A percentile compares a stretch with the other conserved stretches of the same genome.
Evolutionary conservation across 2,329 filamentous ascomycete genomes (phyloP).

Genomic region (Cladosporium sp.): DNA sequence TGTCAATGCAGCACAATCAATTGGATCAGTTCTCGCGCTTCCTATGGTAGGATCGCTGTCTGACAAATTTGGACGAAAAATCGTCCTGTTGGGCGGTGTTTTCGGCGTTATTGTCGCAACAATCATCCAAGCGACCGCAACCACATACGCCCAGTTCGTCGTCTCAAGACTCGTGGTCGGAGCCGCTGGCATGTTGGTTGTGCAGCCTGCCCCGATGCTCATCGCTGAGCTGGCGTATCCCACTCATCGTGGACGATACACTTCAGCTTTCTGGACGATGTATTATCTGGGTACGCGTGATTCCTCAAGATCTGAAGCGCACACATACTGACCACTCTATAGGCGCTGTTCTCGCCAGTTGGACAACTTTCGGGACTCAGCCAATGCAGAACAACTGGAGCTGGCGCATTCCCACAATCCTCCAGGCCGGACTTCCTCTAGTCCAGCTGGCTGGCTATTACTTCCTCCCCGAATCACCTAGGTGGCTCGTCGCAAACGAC

Average conservation of each 20-base stretch:
- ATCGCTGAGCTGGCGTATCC: constrained; percentile 45
- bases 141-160: constrained; percentile 24
- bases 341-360: constrained; percentile 13
- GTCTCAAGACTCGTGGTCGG: constrained; percentile 36
- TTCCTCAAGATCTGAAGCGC: neutral
- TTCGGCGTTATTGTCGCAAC: constrained; percentile 5
- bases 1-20: constrained; percentile 4
- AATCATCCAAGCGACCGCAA: constrained; percentile 4
- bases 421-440: constrained; percentile 47
- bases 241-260: constrained; percentile 33
- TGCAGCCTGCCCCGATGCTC: constrained; percentile 52
- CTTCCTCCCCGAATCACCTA: constrained; percentile 37
- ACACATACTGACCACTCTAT: constrained; percentile 12
- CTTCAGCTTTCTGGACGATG: constrained; percentile 51
- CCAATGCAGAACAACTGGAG: constrained; percentile 36
- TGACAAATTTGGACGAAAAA: constrained; percentile 6
- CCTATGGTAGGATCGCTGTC: neutral
- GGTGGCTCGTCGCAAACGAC: constrained; percentile 49
- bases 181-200: constrained; percentile 34
- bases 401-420: constrained; percentile 44
- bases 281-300: constrained; percentile 26
- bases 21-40: neutral
- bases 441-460: constrained; percentile 56
- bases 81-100: neutral
- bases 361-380: constrained; percentile 40